These are phyloP conservation scores for Boletus tylopilopsis DNA, from an alignment of 768 basidiomycete species.

Conservation along the genomic window DNA sequence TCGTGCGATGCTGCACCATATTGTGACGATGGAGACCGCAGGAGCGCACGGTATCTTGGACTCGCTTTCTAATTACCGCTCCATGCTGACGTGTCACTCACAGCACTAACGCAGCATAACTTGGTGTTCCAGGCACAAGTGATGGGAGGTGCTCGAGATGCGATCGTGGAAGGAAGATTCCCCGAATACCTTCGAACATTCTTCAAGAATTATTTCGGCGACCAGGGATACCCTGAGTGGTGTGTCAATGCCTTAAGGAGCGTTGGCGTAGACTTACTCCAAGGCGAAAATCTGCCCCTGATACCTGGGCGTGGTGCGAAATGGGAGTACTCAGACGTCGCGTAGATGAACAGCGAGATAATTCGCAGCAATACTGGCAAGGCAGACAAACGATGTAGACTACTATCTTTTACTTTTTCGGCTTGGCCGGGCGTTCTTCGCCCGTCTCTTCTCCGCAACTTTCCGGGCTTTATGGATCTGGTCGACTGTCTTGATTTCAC, in stretches of 20 bases:
- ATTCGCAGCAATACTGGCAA: background rate
- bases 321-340: slow-evolving; percentile 71
- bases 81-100: slow-evolving; percentile 9
- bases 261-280: slow-evolving; percentile 80
- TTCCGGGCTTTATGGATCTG: slow-evolving; percentile 81
- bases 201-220: slow-evolving; percentile 74
- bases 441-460: slow-evolving; percentile 57
- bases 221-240: slow-evolving; percentile 83
- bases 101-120: slow-evolving; percentile 82
- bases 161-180: slow-evolving; percentile 74
- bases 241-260: slow-evolving; percentile 78
- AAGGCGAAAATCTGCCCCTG: slow-evolving; percentile 46
- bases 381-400: slow-evolving; percentile 6
- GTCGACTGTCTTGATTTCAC: slow-evolving; percentile 81
- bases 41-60: slow-evolving; percentile 70
- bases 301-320: slow-evolving; percentile 63
- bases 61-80: slow-evolving; percentile 16
- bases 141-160: slow-evolving; percentile 81
- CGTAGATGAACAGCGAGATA: slow-evolving; percentile 12
- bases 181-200: slow-evolving; percentile 74
- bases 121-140: slow-evolving; percentile 82
- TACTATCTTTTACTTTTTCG: slow-evolving; percentile 30
- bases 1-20: slow-evolving; percentile 73
- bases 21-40: slow-evolving; percentile 73
- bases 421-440: slow-evolving; percentile 78